Percentiles rank a stretch among this genome's conserved stretches.
phyloP scores from a whole-genome alignment of 305 asterid species.

The Plantago coronopus region DNA sequence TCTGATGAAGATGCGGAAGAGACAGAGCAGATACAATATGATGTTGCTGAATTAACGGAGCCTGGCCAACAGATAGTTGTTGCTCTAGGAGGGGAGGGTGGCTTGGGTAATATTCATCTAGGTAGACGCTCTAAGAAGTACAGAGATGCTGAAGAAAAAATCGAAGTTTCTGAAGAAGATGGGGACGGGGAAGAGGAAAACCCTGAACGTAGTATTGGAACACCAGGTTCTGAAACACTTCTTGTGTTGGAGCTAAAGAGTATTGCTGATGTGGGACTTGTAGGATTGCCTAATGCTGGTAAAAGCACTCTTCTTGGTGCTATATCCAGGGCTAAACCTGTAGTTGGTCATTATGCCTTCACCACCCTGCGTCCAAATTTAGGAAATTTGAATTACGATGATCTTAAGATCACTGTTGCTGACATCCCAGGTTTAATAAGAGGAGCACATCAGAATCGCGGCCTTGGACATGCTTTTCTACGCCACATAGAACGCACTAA shows the following conservation, averaged over 20 bases:
- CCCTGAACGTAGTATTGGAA: conserved; percentile 37
- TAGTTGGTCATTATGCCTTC: conserved; percentile 86
- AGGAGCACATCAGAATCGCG: conserved; percentile 89
- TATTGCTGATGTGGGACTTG: conserved; percentile 91
- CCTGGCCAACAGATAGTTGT: conserved; percentile 68
- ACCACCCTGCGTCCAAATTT: conserved; percentile 88
- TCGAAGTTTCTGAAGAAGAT: conserved; percentile 37
- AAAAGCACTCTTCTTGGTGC: conserved; percentile 96
- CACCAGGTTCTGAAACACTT: conserved; percentile 64
- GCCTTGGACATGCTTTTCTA: conserved; percentile 88
- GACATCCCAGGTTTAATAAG: conserved; percentile 87
- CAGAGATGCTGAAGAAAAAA: conserved; percentile 28
- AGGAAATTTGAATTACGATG: conserved; percentile 65
- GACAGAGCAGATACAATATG: conserved; percentile 41
- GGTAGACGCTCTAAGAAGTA: conserved; percentile 25
- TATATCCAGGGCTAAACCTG: conserved; percentile 76
- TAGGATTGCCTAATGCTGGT: conserved; percentile 95
- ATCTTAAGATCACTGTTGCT: conserved; percentile 75
- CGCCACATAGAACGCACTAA: conserved; percentile 88
- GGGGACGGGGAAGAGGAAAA: conserved; percentile 37
- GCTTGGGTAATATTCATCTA: conserved; percentile 59
- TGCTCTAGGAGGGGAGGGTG: conserved; percentile 88
- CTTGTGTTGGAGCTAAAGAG: conserved; percentile 82
- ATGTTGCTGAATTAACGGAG: conserved; percentile 76
- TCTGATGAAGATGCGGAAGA: conserved; percentile 43